phyloP scores from a whole-genome alignment of 1,284 basidiomycete species.

The Tilletia horrida region DNA sequence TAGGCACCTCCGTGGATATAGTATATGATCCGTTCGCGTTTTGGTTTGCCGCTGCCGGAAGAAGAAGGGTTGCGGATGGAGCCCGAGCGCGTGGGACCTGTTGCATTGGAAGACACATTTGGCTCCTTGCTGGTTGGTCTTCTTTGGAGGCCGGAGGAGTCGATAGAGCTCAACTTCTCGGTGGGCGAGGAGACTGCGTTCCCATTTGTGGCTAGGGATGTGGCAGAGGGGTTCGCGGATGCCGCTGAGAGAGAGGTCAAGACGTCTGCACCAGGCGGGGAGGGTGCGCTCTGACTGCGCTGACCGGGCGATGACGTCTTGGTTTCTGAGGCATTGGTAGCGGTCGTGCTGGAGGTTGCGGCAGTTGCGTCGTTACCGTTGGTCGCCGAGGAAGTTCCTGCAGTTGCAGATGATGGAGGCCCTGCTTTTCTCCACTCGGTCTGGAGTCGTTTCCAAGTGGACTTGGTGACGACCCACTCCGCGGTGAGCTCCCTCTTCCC shows the following conservation, averaged over 20 bases:
- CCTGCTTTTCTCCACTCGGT: slow-evolving; percentile 63
- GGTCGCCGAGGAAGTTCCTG: background rate
- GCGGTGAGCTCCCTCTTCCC: slow-evolving; percentile 78
- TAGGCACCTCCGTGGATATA: slow-evolving; percentile 97
- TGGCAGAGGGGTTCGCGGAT: no score
- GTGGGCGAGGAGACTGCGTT: no score
- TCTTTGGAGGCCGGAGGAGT: no score
- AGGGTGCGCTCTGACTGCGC: background rate
- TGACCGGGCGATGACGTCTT: background rate
- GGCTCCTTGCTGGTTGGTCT: background rate
- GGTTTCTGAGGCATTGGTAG: background rate
- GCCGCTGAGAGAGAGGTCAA: no score
- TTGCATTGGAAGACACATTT: background rate
- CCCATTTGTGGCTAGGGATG: no score
- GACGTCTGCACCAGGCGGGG: background rate
- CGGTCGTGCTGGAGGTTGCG: background rate
- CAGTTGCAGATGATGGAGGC: background rate
- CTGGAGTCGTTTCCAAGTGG: slow-evolving; percentile 83
- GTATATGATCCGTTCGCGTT: slow-evolving; percentile 76
- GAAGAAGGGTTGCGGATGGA: background rate
- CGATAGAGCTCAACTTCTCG: no score
- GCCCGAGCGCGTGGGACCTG: background rate
- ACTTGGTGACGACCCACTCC: slow-evolving; percentile 93
- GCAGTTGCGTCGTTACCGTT: background rate
- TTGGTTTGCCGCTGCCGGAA: slow-evolving; percentile 33